A percentile compares a stretch with the other conserved stretches of the same genome.
phyloP scores from a whole-genome alignment of 2,329 filamentous ascomycete species.

The Didymella segeticola region DNA sequence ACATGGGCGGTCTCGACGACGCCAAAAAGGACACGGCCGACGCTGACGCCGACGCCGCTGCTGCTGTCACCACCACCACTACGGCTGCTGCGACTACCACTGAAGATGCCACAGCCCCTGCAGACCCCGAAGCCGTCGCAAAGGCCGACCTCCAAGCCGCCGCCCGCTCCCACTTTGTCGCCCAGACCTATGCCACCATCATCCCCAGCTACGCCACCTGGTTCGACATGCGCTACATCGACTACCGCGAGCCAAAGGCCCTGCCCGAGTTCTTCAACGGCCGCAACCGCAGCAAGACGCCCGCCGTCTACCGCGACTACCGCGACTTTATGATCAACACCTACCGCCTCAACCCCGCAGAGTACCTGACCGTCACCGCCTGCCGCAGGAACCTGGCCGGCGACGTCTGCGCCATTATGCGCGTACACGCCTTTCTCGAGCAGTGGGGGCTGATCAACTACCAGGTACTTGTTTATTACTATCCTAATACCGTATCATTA shows the following conservation, averaged over 20 bases:
- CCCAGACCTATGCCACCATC: conserved; percentile 94
- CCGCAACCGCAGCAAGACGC: conserved; percentile 96
- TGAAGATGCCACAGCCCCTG: too few relatives aligned
- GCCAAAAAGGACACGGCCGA: conserved; percentile 49
- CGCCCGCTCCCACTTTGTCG: conserved; percentile 88
- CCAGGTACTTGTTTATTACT: conserved; percentile 68
- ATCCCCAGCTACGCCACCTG: conserved; percentile 97
- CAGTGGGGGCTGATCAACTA: conserved; percentile 99
- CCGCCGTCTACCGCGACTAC: conserved; percentile 97
- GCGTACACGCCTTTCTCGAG: conserved; percentile 95
- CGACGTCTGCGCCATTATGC: conserved; percentile 99
- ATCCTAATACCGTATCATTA: too few relatives aligned
- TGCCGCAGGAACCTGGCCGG: conserved; percentile 94
- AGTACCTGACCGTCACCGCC: conserved; percentile 96
- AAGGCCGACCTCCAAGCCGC: conserved; percentile 85
- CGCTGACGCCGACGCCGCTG: conserved; percentile 36
- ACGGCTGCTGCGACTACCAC: too few relatives aligned
- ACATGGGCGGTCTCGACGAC: conserved; percentile 59
- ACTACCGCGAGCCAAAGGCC: conserved; percentile 90
- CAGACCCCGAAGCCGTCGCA: conserved; percentile 63
- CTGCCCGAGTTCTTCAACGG: conserved; percentile 99
- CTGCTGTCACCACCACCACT: too few relatives aligned
- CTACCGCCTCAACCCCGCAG: conserved; percentile 91
- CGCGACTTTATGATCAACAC: conserved; percentile 99
- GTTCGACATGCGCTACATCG: conserved; percentile 97